Base-by-base conservation (phyloP, 139 green algal genomes). In the Chlorella sp. region DNA sequence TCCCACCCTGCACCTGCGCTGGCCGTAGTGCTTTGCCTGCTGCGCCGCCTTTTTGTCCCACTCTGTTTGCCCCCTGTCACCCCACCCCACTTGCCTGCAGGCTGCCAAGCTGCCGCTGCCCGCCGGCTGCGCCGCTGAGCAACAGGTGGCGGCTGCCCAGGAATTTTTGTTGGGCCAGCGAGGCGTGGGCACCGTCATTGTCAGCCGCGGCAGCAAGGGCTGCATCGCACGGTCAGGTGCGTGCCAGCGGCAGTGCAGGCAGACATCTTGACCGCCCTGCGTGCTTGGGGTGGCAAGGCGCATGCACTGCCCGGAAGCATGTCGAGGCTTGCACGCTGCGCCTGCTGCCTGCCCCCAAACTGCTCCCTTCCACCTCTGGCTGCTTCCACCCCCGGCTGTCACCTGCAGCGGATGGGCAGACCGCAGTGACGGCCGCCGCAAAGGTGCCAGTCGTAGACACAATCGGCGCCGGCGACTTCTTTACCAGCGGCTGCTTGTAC, bases 391-490 rank as follows among this genome's bases (percentile, higher is more conserved):
- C 17, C 28, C 48, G 19, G 9, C 24, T 32, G 41, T n/a, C n/a
- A n/a, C 41, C 26, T 81, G 76, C 76, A 82, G 76, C 56, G 24
- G 56, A 72, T n/a, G 62, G 78, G 70, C 70, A 36, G 64, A 32
- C 32, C 4, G 64, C 28, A 24, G 64, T 17, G 1, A 24, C 68
- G 0, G 9, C 68, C 28, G 67, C 68, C 36, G 48, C 30, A 62
- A 36, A 36, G 38, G 44, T 20, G 46, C 70, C n/a, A 83, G 91
- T 96, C 5, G 88, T 92, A 22, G 95, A 98, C 90, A 97, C 95
- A 3, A 90, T 96, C 20, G 94, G 95, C 1, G 95, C 94, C 14
- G 92, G 92, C 0, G 95, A 98, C 86, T 88, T 84, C 77, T 98
- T 97, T 88, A 92, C 91, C 22, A 88, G 89, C 7, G 95, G 92